Evolutionary conservation across 768 basidiomycete species (phyloP).

Genomic region (Coprinellus aureogranulatus): DNA sequence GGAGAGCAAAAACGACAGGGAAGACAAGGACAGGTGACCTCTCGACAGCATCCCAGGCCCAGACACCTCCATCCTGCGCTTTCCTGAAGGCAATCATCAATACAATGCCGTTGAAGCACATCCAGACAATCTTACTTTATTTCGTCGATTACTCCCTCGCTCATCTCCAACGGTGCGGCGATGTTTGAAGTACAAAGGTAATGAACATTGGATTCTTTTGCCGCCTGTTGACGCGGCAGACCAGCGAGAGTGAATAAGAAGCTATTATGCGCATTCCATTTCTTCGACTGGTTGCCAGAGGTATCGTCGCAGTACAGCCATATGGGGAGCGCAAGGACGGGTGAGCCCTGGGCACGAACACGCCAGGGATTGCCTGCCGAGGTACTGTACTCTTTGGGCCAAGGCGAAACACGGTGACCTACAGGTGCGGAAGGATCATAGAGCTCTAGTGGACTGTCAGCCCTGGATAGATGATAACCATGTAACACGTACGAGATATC

Average conservation of each 20-base stretch:
- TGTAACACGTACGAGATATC: too few species aligned
- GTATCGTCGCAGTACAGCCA: conserved; percentile 42
- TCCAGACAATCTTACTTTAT: too few species aligned
- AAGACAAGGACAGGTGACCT: neutral
- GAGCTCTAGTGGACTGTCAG: too few species aligned
- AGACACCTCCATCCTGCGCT: neutral
- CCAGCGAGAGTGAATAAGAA: conserved; percentile 32
- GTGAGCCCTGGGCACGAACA: conserved; percentile 15
- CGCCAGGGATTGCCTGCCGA: conserved; percentile 21
- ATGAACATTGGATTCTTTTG: conserved; percentile 30
- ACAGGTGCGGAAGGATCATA: too few species aligned
- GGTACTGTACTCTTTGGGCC: too few species aligned
- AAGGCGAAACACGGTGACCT: too few species aligned
- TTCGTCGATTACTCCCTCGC: too few species aligned
- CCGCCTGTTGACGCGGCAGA: conserved; percentile 15
- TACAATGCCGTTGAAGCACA: too few species aligned
- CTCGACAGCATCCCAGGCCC: neutral
- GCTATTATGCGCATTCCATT: conserved; percentile 40
- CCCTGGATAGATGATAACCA: too few species aligned
- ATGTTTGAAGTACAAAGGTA: conserved; percentile 36
- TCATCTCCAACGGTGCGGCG: too few species aligned
- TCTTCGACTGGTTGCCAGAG: conserved; percentile 40
- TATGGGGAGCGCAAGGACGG: conserved; percentile 25
- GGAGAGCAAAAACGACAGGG: neutral
- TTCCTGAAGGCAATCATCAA: neutral